These are phyloP conservation scores for Ophiostoma tasmaniense DNA, from an alignment of 2,329 filamentous ascomycete species.

Conservation along the genomic window DNA sequence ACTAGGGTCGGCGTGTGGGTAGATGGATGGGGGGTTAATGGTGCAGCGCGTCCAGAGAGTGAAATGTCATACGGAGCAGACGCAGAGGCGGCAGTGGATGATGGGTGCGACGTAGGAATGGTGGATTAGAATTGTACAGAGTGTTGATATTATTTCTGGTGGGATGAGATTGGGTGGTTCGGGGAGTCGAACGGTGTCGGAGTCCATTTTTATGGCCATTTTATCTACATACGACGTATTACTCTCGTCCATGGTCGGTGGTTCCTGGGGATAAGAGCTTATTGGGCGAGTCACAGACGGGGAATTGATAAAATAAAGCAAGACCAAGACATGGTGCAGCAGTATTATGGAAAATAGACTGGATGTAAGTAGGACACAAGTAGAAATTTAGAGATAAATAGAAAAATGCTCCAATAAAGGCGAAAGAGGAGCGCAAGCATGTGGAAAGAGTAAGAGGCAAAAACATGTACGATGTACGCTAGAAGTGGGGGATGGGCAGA, in stretches of 20 bases:
- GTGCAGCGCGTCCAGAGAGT: neutral
- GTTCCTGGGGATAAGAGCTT: conserved; percentile 13
- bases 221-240: conserved; percentile 1
- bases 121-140: conserved; percentile 1
- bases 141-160: conserved; percentile 1
- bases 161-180: conserved; percentile 17
- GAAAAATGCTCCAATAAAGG: conserved; percentile 1
- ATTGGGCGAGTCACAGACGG: conserved; percentile 21
- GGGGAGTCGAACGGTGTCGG: conserved; percentile 20
- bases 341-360: neutral
- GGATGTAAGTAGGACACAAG: conserved; percentile 1
- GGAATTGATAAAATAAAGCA: conserved; percentile 21
- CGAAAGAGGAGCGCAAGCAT: conserved; percentile 9
- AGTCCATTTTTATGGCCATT: conserved; percentile 13
- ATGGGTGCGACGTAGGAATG: neutral
- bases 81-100: neutral
- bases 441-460: conserved; percentile 18
- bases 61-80: neutral
- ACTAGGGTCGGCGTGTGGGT: conserved; percentile 1
- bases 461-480: conserved; percentile 8
- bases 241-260: neutral
- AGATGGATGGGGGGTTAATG: conserved; percentile 9
- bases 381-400: neutral
- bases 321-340: neutral
- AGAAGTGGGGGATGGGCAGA: conserved; percentile 11